A percentile compares a stretch with the other conserved stretches of the same genome.
Evolutionary conservation across 2,329 filamentous ascomycete species (phyloP).

Genomic region (Phialemonium atrogriseum): DNA sequence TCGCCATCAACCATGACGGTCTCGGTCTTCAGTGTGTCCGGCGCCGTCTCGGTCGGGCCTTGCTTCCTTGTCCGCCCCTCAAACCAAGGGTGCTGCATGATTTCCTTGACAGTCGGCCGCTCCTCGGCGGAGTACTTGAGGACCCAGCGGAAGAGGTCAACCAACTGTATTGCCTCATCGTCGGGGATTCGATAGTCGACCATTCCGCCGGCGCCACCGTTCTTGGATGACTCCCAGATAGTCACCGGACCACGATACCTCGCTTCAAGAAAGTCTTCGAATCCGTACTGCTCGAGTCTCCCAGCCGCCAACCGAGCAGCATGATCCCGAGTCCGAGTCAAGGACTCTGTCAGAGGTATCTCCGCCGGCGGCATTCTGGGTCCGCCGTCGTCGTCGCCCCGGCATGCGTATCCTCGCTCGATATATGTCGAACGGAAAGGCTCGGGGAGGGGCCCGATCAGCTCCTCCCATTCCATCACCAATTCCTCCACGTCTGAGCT

Average conservation of each 20-base stretch:
- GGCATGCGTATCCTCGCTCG: not conserved
- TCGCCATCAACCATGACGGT: no score
- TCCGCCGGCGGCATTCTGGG: not conserved
- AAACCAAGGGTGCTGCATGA: slow-evolving; percentile 8
- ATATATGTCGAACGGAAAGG: slow-evolving; percentile 1
- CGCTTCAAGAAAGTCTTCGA: not conserved
- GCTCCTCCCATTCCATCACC: slow-evolving; percentile 1
- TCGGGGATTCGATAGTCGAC: not conserved
- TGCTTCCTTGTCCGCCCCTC: no score
- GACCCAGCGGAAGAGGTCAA: slow-evolving; percentile 5
- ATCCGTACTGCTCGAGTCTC: not conserved
- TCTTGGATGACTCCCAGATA: not conserved
- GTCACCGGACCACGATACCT: not conserved
- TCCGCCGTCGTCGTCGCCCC: no score
- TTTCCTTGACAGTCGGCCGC: slow-evolving; percentile 3
- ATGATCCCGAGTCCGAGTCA: not conserved
- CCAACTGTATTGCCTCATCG: slow-evolving; percentile 1
- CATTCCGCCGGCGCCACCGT: not conserved
- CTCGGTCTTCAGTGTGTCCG: no score
- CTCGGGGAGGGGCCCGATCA: slow-evolving; percentile 7
- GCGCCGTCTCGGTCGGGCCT: no score
- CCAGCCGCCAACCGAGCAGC: not conserved
- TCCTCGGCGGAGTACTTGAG: slow-evolving; percentile 6
- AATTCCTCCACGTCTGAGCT: not conserved
- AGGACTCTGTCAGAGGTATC: not conserved